phyloP scores from a whole-genome alignment of 1,284 basidiomycete species.

The Trichosporon ovoides region DNA sequence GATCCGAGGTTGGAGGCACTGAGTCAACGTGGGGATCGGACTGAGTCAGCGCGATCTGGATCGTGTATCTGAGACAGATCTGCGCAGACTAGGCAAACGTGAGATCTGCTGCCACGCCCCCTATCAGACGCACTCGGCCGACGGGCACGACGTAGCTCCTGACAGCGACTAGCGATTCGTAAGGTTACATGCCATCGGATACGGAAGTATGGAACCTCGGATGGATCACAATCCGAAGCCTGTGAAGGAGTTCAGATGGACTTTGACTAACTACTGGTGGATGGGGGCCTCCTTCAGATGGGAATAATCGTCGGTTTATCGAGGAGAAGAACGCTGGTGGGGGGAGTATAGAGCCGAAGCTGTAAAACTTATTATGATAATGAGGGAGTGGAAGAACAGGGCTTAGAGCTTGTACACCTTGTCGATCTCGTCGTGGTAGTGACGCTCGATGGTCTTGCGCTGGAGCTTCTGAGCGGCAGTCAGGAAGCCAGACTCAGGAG shows the following conservation, averaged over 20 bases:
- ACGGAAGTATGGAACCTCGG: too few relatives aligned
- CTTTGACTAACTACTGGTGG: not conserved
- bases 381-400: not conserved
- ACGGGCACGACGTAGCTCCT: too few relatives aligned
- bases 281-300: not conserved
- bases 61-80: too few relatives aligned
- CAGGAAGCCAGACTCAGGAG: conserved; percentile 76
- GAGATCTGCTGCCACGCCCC: too few relatives aligned
- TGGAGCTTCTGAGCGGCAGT: conserved; percentile 91
- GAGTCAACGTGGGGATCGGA: too few relatives aligned
- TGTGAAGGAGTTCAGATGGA: not conserved
- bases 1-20: too few relatives aligned
- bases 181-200: conserved; percentile 6
- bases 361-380: not conserved
- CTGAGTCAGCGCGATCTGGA: too few relatives aligned
- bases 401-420: conserved; percentile 46
- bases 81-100: too few relatives aligned
- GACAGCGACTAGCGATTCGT: not conserved
- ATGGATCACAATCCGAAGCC: not conserved
- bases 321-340: not conserved
- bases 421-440: conserved; percentile 65
- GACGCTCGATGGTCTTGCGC: conserved; percentile 64
- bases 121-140: too few relatives aligned
- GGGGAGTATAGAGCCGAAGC: not conserved
- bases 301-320: not conserved